Evolutionary conservation across 441 rosid genomes (phyloP).

Genomic region (Theobroma grandiflorum): DNA sequence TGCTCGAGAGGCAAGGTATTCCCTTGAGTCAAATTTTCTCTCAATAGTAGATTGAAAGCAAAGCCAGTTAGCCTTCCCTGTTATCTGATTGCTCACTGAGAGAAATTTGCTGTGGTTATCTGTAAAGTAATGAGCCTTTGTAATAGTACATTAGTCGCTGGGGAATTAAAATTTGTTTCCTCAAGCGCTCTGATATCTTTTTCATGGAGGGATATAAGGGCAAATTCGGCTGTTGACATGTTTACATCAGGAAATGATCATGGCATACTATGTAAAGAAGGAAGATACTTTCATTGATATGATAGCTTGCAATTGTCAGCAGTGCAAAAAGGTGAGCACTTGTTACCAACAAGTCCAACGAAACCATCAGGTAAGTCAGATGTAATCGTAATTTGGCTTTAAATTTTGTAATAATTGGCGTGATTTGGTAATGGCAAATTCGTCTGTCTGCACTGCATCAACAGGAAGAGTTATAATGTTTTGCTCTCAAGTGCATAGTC

Average conservation of each 20-base stretch:
- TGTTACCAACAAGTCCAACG: background rate
- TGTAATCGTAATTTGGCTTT: background rate
- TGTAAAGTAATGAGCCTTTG: background rate
- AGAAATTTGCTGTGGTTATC: background rate
- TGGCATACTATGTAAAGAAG: background rate
- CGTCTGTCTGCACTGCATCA: background rate
- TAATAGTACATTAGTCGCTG: background rate
- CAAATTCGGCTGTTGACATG: background rate
- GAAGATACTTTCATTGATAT: background rate
- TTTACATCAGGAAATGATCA: constrained; percentile 13
- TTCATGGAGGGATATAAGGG: constrained; percentile 14
- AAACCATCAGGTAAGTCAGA: too few relatives aligned
- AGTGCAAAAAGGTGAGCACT: background rate
- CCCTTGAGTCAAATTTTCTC: background rate
- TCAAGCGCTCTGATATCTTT: background rate
- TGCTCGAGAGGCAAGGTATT: background rate
- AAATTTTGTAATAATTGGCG: background rate
- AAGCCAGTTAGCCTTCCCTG: background rate
- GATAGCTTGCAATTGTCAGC: background rate
- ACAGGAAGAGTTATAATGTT: background rate
- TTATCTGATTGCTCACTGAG: background rate
- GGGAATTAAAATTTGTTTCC: background rate
- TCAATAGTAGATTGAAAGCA: background rate
- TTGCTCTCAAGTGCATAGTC: background rate
- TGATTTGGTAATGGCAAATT: background rate